phyloP scores from a whole-genome alignment of 2,329 filamentous ascomycete genomes.

The Phaeosphaeria sp. region DNA sequence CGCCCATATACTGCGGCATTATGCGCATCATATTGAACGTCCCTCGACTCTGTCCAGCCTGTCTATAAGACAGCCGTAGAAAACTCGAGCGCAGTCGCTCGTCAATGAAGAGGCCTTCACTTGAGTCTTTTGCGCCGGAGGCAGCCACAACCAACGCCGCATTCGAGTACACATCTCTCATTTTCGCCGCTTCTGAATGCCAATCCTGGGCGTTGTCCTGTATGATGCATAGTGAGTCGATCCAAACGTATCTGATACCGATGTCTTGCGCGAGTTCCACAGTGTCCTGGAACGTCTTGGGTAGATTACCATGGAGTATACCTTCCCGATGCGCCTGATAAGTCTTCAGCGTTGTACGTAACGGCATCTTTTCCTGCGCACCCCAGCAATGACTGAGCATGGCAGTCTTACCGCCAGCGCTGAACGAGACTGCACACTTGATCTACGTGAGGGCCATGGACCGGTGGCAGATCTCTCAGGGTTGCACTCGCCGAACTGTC shows the following conservation, averaged over 20 bases:
- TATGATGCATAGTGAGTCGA: not conserved
- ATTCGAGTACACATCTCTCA: not conserved
- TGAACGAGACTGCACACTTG: not conserved
- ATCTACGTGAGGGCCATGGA: not conserved
- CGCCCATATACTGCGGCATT: not conserved
- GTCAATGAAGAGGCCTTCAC: not conserved
- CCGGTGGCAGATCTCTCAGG: not conserved
- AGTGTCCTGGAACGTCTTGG: not conserved
- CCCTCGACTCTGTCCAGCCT: not conserved
- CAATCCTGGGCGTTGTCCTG: not conserved
- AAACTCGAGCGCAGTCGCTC: not conserved
- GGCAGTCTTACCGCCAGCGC: not conserved
- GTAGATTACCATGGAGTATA: not conserved
- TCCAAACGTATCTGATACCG: not conserved
- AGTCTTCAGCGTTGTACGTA: not conserved
- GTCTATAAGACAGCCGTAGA: not conserved
- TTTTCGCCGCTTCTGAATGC: not conserved
- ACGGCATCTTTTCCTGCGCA: not conserved
- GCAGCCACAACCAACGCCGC: not conserved
- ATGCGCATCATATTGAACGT: not conserved
- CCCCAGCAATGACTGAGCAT: not conserved
- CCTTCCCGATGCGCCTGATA: not conserved
- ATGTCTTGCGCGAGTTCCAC: not conserved
- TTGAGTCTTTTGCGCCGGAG: not conserved
- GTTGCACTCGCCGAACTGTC: not conserved